Evolutionary conservation across 2,329 filamentous ascomycete genomes (phyloP).

Genomic region (Fusarium praegraminearum): DNA sequence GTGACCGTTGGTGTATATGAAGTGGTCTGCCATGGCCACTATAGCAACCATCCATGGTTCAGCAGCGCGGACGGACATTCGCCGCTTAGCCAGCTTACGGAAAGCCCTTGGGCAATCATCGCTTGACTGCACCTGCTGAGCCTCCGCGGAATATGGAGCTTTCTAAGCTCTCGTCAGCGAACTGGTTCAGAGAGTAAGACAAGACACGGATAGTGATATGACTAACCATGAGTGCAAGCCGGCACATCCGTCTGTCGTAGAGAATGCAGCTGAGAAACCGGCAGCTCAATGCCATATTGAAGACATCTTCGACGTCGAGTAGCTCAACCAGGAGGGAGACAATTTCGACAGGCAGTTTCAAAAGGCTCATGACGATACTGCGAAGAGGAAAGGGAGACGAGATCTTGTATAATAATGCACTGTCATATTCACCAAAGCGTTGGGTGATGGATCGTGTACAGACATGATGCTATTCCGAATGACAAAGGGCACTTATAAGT

Average conservation of each 20-base stretch:
- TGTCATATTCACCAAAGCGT: constrained; percentile 28
- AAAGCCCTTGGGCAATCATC: constrained; percentile 52
- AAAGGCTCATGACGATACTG: constrained; percentile 55
- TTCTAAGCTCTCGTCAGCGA: constrained; percentile 42
- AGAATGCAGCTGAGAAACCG: constrained; percentile 63
- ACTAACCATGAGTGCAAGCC: constrained; percentile 68
- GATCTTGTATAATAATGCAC: not conserved
- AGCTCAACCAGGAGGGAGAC: constrained; percentile 67
- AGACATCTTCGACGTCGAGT: constrained; percentile 69
- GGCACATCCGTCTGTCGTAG: constrained; percentile 67
- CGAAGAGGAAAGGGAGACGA: not conserved
- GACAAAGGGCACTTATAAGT: constrained; percentile 19
- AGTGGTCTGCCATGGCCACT: constrained; percentile 70
- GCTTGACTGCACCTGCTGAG: constrained; percentile 33
- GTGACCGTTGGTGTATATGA: constrained; percentile 71
- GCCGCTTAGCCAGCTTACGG: constrained; percentile 70
- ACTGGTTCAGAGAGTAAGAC: constrained; percentile 9
- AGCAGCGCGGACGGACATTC: constrained; percentile 69
- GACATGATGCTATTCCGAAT: constrained; percentile 18
- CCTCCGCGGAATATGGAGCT: constrained; percentile 42
- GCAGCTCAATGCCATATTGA: constrained; percentile 66
- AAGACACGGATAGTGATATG: not conserved
- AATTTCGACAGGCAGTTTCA: constrained; percentile 71
- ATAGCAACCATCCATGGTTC: constrained; percentile 71
- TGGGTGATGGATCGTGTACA: not conserved